Conservation (phyloP, 2,329 filamentous ascomycete species). For the Epichloe aotearoae region DNA sequence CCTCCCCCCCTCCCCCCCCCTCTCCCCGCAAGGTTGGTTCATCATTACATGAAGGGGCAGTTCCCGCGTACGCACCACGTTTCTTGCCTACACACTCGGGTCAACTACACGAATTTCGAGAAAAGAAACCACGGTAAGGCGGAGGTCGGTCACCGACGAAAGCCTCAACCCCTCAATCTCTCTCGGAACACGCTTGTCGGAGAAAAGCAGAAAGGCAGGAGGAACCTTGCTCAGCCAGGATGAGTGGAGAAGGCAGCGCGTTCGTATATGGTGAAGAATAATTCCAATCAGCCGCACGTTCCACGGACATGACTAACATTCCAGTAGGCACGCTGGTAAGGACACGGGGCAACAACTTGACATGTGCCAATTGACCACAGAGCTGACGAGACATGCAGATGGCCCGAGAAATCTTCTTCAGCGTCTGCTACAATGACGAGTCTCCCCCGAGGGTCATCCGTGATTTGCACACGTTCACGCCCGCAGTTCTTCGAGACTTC, state of each 20-base stretch:
- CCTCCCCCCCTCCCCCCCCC: no score
- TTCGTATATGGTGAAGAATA: constrained; percentile 43
- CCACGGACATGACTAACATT: constrained; percentile 3
- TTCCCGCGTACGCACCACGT: no score
- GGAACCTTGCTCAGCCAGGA: constrained; percentile 11
- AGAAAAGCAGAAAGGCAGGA: no score
- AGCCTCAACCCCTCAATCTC: no score
- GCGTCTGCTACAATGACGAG: constrained; percentile 58
- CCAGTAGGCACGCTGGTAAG: constrained; percentile 23
- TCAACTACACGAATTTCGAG: no score
- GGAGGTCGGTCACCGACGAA: no score
- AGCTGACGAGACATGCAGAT: constrained; percentile 35
- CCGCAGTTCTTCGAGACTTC: constrained; percentile 63
- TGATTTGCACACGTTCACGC: constrained; percentile 49
- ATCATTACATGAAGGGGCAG: no score
- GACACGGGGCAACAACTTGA: not conserved
- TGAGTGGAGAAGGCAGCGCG: constrained; percentile 31
- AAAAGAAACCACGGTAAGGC: no score
- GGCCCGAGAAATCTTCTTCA: constrained; percentile 76
- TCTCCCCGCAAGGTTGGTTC: no score
- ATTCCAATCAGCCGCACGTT: not conserved
- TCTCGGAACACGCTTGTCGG: no score
- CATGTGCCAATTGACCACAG: not conserved
- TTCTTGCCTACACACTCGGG: no score
- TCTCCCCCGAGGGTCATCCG: constrained; percentile 33